Percentiles rank a stretch among this genome's conserved stretches.
These are phyloP conservation scores for Crithidia thermophila DNA, from an alignment of 208 protist species.

Conservation along the genomic window DNA sequence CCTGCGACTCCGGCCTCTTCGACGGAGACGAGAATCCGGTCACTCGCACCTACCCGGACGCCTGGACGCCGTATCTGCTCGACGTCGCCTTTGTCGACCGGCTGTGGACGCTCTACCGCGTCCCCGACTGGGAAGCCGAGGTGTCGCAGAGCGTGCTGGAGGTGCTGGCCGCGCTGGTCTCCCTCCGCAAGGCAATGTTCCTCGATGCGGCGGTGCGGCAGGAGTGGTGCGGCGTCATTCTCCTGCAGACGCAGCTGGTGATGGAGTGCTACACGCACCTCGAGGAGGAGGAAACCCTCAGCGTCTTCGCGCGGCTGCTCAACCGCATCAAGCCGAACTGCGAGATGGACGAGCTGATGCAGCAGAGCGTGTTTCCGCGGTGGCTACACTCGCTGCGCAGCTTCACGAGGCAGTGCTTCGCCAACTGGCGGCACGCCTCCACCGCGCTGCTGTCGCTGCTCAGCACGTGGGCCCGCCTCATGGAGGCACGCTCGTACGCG, in stretches of 20 bases:
- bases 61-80: constrained; percentile 14
- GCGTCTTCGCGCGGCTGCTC: constrained; percentile 43
- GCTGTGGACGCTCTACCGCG: constrained; percentile 28
- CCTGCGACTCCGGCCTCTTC: constrained; percentile 10
- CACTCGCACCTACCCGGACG: constrained; percentile 17
- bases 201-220: constrained; percentile 15
- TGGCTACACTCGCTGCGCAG: constrained; percentile 32
- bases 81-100: constrained; percentile 26
- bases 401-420: constrained; percentile 36
- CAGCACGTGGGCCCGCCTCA: constrained; percentile 40
- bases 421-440: constrained; percentile 29
- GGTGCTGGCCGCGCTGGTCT: constrained; percentile 21
- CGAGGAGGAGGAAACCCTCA: constrained; percentile 39
- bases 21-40: constrained; percentile 27
- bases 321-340: constrained; percentile 68
- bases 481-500: constrained; percentile 34
- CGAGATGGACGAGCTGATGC: constrained; percentile 51
- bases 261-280: constrained; percentile 51
- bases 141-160: constrained; percentile 27
- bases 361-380: constrained; percentile 31
- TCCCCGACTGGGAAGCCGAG: constrained; percentile 19
- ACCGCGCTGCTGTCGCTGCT: constrained; percentile 35
- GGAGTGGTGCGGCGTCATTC: constrained; percentile 43
- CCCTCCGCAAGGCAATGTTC: constrained; percentile 29
- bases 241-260: constrained; percentile 54